A percentile compares a stretch with the other conserved stretches of the same genome.
Conservation (phyloP, 352 stramenopile genomes). For the Aphanomyces euteiches region DNA sequence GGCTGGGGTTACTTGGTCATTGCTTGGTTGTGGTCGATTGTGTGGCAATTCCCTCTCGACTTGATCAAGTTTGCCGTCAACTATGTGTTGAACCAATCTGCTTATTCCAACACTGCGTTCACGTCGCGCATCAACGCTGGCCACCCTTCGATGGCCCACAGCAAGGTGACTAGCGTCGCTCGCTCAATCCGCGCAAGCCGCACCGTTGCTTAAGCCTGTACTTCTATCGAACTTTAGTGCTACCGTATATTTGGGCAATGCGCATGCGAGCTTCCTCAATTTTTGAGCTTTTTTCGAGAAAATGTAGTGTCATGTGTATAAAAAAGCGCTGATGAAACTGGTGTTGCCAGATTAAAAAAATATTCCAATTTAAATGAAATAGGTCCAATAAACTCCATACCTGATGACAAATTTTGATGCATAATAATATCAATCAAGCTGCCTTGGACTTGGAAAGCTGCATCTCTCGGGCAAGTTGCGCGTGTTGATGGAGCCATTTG, state of each 20-base stretch:
- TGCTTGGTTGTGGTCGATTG: conserved; percentile 60
- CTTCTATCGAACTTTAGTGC: neutral
- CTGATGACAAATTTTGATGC: no score
- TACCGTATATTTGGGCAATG: neutral
- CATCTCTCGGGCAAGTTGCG: no score
- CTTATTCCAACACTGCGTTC: conserved; percentile 61
- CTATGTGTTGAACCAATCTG: conserved; percentile 53
- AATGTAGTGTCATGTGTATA: no score
- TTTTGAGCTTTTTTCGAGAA: no score
- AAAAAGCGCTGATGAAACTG: no score
- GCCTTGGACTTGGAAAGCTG: no score
- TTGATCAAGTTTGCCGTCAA: conserved; percentile 70
- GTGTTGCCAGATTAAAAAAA: no score
- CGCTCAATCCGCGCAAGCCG: conserved; percentile 61
- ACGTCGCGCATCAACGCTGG: conserved; percentile 69
- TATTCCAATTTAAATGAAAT: no score
- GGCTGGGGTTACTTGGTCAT: conserved; percentile 60
- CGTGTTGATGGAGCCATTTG: no score
- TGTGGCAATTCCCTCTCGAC: conserved; percentile 74
- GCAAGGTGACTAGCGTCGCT: conserved; percentile 52
- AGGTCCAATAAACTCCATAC: no score
- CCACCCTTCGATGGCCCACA: conserved; percentile 62
- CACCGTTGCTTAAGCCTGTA: conserved; percentile 36
- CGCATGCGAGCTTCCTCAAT: no score
- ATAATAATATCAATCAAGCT: no score